These are phyloP conservation scores for Chlorella vulgaris DNA, from an alignment of 139 green algal species.

Conservation along the genomic window DNA sequence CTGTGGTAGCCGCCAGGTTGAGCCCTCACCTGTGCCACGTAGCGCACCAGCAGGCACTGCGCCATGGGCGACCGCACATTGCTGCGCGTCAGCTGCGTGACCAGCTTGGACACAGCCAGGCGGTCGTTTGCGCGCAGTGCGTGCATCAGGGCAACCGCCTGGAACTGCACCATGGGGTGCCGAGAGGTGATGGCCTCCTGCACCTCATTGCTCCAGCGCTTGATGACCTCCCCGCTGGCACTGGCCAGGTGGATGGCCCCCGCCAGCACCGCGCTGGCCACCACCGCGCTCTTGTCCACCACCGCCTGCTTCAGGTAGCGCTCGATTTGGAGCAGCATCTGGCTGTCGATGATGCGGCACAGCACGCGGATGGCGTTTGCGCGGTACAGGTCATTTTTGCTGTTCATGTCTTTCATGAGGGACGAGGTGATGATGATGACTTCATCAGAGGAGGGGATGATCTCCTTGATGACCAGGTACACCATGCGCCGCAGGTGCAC, in stretches of 20 bases:
- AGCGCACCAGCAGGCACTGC: constrained; percentile 95
- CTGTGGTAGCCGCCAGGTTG: neutral
- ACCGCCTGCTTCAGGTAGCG: constrained; percentile 98
- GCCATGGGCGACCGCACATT: constrained; percentile 90
- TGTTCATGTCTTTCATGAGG: constrained; percentile 99
- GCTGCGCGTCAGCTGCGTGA: constrained; percentile 84
- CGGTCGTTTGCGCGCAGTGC: constrained; percentile 90
- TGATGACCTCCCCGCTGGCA: constrained; percentile 91
- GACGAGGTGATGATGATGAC: constrained; percentile 99
- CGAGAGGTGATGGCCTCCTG: constrained; percentile 92
- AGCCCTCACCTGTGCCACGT: constrained; percentile 79
- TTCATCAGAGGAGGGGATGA: constrained; percentile 91
- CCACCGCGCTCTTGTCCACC: constrained; percentile 89
- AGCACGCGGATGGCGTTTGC: constrained; percentile 98
- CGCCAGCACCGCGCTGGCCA: constrained; percentile 83
- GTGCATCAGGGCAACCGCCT: constrained; percentile 95
- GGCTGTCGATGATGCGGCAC: constrained; percentile 92
- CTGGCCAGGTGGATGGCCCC: constrained; percentile 83
- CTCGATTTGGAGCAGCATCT: constrained; percentile 91
- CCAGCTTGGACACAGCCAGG: constrained; percentile 96
- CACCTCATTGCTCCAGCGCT: constrained; percentile 96
- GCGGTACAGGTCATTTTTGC: constrained; percentile 92
- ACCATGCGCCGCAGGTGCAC: constrained; percentile 95
- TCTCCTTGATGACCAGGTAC: constrained; percentile 99
- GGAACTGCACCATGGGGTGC: constrained; percentile 95